Base-by-base conservation (phyloP, 2,329 filamentous ascomycete species). In the Conoideocrella luteorostrata region DNA sequence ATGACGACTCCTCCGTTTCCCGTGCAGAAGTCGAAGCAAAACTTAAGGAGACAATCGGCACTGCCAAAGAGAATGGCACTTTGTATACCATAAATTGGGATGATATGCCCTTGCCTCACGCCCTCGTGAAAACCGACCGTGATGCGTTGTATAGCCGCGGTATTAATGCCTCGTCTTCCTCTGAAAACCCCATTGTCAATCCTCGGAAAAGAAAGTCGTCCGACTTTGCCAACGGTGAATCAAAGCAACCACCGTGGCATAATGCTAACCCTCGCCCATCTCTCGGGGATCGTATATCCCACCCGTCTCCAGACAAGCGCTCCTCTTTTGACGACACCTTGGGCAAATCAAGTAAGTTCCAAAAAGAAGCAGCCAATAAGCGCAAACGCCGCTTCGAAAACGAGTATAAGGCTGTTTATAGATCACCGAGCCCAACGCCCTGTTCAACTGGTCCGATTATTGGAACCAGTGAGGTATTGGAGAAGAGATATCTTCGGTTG, bases 401-500 rank as follows among this genome's bases (percentile, higher is more conserved):
- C 50, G 77, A 77, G 49, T 82, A 80, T 59, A 77, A 75, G 55
- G 71, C 73, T 10, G 64, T 71, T 12, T 72, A 75, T 52, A 68
- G 70, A 49, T 77, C 77, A 23, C 74, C 77, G 11, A 78, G 73
- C 40, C 78, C 79, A 18, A 71, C 74, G 53, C 71, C 72, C 55
- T 69, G 79, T 52, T 64, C 72, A 44, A 67, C 74, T 44, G 82
- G 80, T 28, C 93, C 93, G 9, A 83, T 97, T 26, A 78, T 96
- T 47, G 93, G 93, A 53, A 88, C 86, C 36, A 91, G 84, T 63
- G 78, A 89, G 64, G 76, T 74, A 20, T 72, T 97, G 54, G 91
- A 97, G 67, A 98, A 98, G 74, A 84, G 80, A 60, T 98, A 96
- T 61, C 86, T 97, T 60, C 89, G 93, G 50, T 76, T 98, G 62